These are phyloP conservation scores for Tolypocladium inflatum DNA, from an alignment of 2,329 filamentous ascomycete species.

Conservation along the genomic window DNA sequence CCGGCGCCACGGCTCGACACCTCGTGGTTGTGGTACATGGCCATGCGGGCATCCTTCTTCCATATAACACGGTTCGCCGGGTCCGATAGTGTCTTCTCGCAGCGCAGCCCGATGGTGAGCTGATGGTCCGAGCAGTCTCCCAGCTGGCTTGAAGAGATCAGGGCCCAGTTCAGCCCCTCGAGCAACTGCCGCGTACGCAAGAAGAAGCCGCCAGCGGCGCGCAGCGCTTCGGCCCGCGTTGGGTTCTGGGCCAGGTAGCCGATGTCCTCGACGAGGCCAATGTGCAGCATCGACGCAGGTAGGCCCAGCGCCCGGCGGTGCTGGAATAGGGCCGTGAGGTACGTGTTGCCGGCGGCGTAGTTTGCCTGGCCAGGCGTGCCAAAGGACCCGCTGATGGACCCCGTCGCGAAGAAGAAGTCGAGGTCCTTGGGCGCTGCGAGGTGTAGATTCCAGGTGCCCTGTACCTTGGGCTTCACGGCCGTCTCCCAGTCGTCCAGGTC, in stretches of 20 bases:
- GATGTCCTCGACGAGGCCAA: constrained; percentile 10
- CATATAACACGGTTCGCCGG: constrained; percentile 3
- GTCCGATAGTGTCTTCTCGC: constrained; percentile 2
- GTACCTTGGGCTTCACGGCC: constrained; percentile 13
- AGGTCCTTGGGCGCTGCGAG: constrained; percentile 7
- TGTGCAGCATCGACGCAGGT: constrained; percentile 3
- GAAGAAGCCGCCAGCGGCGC: background rate
- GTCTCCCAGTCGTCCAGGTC: constrained; percentile 1
- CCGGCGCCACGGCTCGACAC: background rate
- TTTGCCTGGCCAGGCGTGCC: constrained; percentile 17
- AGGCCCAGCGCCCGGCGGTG: constrained; percentile 5
- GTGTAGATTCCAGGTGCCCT: constrained; percentile 14
- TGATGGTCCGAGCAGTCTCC: background rate
- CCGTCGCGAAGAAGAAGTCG: constrained; percentile 21
- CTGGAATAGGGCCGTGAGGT: constrained; percentile 16
- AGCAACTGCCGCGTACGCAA: constrained; percentile 4
- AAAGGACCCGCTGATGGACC: constrained; percentile 14
- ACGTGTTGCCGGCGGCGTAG: constrained; percentile 22
- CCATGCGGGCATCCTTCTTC: constrained; percentile 7
- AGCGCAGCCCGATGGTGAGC: constrained; percentile 4
- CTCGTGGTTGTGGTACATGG: background rate
- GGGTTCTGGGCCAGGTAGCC: background rate
- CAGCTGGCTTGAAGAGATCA: background rate
- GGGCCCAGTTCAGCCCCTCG: constrained; percentile 1
- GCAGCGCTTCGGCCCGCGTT: constrained; percentile 3